These are phyloP conservation scores for Verticillium zaregamsianum DNA, from an alignment of 2,329 filamentous ascomycete genomes.

Conservation along the genomic window DNA sequence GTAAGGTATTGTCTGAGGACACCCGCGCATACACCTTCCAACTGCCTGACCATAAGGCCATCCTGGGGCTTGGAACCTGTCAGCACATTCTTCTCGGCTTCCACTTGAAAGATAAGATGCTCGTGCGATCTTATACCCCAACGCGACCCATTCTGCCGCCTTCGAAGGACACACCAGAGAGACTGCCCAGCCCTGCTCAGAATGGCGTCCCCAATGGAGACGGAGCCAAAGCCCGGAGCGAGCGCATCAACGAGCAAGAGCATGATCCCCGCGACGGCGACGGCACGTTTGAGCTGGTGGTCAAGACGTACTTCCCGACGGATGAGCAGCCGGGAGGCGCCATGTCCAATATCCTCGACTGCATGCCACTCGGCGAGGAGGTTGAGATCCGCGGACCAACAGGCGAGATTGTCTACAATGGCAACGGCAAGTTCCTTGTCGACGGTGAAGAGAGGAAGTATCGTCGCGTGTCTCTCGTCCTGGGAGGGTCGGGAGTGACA, in stretches of 20 bases:
- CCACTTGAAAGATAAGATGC: constrained; percentile 45
- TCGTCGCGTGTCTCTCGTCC: constrained; percentile 39
- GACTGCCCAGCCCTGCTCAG: not conserved
- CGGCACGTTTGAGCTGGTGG: constrained; percentile 41
- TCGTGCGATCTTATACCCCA: constrained; percentile 47
- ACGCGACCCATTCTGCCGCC: constrained; percentile 35
- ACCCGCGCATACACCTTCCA: constrained; percentile 41
- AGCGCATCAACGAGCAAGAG: not conserved
- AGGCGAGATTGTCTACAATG: constrained; percentile 45
- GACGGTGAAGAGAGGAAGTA: constrained; percentile 35
- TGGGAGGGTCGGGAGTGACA: constrained; percentile 47
- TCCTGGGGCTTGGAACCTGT: constrained; percentile 43
- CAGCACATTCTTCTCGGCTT: constrained; percentile 51
- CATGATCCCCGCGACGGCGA: constrained; percentile 22
- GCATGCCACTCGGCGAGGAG: constrained; percentile 40
- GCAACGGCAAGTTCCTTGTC: constrained; percentile 40
- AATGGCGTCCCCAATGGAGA: not conserved
- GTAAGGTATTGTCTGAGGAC: constrained; percentile 35
- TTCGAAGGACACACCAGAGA: not conserved
- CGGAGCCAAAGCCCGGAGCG: not conserved
- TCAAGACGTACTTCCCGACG: constrained; percentile 49
- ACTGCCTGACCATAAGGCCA: constrained; percentile 31
- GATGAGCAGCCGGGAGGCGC: constrained; percentile 45
- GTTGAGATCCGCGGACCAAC: constrained; percentile 48
- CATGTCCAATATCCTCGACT: constrained; percentile 48